These are phyloP conservation scores for Terfezia boudieri DNA, from an alignment of 495 filamentous ascomycete species.

Conservation along the genomic window DNA sequence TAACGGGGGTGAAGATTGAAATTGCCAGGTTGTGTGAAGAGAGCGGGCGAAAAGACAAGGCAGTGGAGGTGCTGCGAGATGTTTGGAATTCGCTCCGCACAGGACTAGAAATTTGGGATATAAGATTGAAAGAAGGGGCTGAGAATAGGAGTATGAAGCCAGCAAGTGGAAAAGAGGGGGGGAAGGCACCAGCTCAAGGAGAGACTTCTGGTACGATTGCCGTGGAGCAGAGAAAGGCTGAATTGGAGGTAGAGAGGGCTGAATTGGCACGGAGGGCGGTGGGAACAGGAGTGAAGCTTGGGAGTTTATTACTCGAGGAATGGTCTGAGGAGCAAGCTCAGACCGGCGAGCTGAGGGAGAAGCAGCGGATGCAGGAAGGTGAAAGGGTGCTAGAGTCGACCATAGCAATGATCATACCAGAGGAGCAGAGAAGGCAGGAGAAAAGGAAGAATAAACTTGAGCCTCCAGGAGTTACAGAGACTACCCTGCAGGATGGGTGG, in stretches of 20 bases:
- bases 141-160: neutral
- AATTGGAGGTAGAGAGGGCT: constrained; percentile 33
- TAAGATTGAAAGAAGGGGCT: too few relatives aligned
- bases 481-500: constrained; percentile 9
- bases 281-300: constrained; percentile 51
- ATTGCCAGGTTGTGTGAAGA: constrained; percentile 59
- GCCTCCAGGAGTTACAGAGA: constrained; percentile 1
- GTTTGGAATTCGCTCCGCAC: constrained; percentile 31
- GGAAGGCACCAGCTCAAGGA: constrained; percentile 19
- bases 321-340: constrained; percentile 24
- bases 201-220: too few relatives aligned
- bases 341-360: constrained; percentile 34
- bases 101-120: constrained; percentile 24
- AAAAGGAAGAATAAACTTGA: constrained; percentile 1
- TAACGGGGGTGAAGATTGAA: constrained; percentile 71
- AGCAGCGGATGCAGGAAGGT: constrained; percentile 39
- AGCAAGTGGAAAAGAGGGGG: constrained; percentile 27
- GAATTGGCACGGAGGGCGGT: constrained; percentile 59
- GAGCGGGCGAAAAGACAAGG: constrained; percentile 37
- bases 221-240: too few relatives aligned
- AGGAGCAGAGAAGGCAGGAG: neutral
- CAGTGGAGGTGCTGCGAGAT: constrained; percentile 53
- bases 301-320: constrained; percentile 42
- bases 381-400: constrained; percentile 28
- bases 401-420: neutral